A percentile compares a stretch with the other conserved stretches of the same genome.
Conservation (phyloP, 371 early-diverging fungal genomes). For the Mortierella sp. region DNA sequence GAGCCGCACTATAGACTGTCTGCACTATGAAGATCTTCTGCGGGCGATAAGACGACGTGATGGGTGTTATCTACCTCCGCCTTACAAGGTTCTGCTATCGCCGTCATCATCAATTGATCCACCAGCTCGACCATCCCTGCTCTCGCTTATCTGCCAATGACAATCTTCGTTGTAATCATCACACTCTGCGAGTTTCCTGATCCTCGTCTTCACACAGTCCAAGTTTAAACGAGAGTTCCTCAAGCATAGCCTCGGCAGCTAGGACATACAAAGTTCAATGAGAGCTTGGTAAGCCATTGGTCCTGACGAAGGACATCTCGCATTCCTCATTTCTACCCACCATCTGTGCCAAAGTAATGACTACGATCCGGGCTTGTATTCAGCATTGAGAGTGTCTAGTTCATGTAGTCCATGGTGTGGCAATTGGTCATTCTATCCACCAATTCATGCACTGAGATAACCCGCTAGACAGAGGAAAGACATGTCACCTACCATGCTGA, state of each 20-base stretch:
- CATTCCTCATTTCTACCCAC: conserved; percentile 13
- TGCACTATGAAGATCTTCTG: no score
- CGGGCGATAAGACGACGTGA: no score
- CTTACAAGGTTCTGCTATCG: no score
- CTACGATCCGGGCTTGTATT: conserved; percentile 39
- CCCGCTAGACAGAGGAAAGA: neutral
- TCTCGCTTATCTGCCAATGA: no score
- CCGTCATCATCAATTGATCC: no score
- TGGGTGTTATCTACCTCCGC: no score
- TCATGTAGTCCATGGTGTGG: no score
- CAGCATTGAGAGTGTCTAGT: conserved; percentile 46
- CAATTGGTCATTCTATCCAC: no score
- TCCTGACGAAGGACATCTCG: neutral
- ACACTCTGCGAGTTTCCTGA: conserved; percentile 1
- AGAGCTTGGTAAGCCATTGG: no score
- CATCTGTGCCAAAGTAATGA: conserved; percentile 44
- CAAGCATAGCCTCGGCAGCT: conserved; percentile 51
- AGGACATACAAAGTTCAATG: neutral
- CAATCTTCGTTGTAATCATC: neutral
- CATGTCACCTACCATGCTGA: conserved; percentile 31
- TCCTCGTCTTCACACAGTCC: conserved; percentile 24
- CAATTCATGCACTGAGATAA: neutral
- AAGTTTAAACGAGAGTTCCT: conserved; percentile 40
- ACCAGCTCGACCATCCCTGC: no score
- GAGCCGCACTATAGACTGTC: no score